Percentiles rank a stretch among this genome's conserved stretches.
phyloP scores from a whole-genome alignment of 768 basidiomycete genomes.

The Scleroderma citrinum region DNA sequence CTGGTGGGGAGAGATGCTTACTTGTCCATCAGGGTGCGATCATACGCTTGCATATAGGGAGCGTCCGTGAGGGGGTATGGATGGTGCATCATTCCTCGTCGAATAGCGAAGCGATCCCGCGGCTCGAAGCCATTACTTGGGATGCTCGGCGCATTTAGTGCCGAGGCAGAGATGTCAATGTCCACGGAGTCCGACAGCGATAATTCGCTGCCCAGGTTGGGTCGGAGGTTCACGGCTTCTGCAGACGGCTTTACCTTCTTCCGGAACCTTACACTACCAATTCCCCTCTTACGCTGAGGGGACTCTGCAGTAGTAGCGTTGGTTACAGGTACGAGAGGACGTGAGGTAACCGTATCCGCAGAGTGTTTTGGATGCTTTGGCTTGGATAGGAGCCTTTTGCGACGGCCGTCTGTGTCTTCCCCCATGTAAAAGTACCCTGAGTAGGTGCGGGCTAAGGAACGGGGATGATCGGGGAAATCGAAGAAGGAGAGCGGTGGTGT shows the following conservation, averaged over 20 bases:
- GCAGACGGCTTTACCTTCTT: slow-evolving; percentile 21
- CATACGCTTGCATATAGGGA: slow-evolving; percentile 66
- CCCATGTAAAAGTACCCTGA: slow-evolving; percentile 27
- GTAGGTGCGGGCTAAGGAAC: slow-evolving; percentile 21
- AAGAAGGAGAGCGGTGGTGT: slow-evolving; percentile 2
- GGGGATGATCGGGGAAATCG: slow-evolving; percentile 9
- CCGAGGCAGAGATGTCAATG: background rate
- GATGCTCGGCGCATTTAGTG: slow-evolving; percentile 1
- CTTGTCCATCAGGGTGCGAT: slow-evolving; percentile 53
- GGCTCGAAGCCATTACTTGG: slow-evolving; percentile 17
- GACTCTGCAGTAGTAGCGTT: slow-evolving; percentile 2
- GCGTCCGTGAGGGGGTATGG: slow-evolving; percentile 43
- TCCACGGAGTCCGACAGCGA: background rate
- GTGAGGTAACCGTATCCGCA: slow-evolving; percentile 7
- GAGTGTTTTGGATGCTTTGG: slow-evolving; percentile 4
- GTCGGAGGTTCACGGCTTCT: slow-evolving; percentile 1
- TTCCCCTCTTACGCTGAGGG: slow-evolving; percentile 18
- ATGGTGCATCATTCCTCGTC: slow-evolving; percentile 44
- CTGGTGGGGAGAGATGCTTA: slow-evolving; percentile 27
- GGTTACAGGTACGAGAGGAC: slow-evolving; percentile 8
- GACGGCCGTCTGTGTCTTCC: slow-evolving; percentile 12
- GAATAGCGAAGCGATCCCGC: slow-evolving; percentile 18
- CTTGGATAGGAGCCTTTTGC: slow-evolving; percentile 2
- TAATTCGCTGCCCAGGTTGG: slow-evolving; percentile 2
- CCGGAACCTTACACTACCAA: slow-evolving; percentile 11